Conservation (phyloP, 345 rosid species). For the Populus euphratica region DNA sequence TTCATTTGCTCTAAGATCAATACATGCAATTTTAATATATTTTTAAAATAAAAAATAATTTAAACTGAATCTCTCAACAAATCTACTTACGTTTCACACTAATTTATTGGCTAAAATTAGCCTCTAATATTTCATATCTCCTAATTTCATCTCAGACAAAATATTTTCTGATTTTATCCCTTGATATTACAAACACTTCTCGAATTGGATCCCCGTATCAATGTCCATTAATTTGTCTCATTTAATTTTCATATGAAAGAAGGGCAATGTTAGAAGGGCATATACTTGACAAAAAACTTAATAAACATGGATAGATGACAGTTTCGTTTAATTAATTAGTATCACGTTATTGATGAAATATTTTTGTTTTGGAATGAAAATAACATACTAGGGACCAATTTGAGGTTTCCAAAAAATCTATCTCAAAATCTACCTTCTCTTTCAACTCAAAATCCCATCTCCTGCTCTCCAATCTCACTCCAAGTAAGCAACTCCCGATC, state of each 20-base stretch:
- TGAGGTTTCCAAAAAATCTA: neutral
- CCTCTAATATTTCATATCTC: neutral
- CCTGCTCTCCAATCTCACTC: neutral
- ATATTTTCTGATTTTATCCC: neutral
- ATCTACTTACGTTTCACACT: neutral
- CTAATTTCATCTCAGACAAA: neutral
- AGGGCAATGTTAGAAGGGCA: no score
- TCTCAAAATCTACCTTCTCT: neutral
- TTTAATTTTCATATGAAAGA: no score
- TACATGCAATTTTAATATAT: constrained; percentile 45
- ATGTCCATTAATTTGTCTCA: no score
- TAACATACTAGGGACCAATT: neutral
- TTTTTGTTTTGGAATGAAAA: neutral
- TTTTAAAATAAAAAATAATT: no score
- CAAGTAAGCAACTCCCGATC: neutral
- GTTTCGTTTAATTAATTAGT: no score
- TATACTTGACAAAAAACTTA: no score
- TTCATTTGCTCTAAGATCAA: neutral
- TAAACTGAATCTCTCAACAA: neutral
- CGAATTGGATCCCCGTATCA: neutral
- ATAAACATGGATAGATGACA: no score
- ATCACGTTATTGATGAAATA: no score
- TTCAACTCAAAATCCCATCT: neutral
- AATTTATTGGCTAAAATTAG: no score
- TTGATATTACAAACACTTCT: neutral